Base-by-base conservation (phyloP, 108 stramenopile species). In the Pseudonitzschia delicatissima region DNA sequence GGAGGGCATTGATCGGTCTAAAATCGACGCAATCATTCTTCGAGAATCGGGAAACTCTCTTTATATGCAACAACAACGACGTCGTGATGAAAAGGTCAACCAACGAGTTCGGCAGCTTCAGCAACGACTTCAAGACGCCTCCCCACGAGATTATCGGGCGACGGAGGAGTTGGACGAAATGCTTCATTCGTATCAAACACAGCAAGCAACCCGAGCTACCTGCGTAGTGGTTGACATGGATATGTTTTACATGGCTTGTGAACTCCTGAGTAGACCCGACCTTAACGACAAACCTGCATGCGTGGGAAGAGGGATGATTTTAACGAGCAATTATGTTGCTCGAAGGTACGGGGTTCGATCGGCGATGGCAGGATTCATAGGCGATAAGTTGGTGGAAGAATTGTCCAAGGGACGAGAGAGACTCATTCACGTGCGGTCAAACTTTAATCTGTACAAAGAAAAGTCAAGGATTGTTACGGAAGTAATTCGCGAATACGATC, bases 361-460 rank as follows among this genome's bases (percentile, higher is more conserved):
- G n/a, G 98, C 97, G 17, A 98, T 99, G 98, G 96, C 97, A 0
- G 97, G 96, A 17, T 98, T 93, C 62, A 93, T 99, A 37, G 98
- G 89, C 3, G 80, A 89, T 64, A 84, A 85, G 59, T 69, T 96
- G 11, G 92, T 94, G 5, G 45, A 77, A 15, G 89, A 91, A 59
- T 49, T 94, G n/a, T 84, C 82, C 5, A 72, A 64, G 12, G 92
- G 89, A 0, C 79, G 70, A 21, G 80, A 88, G 50, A 47, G 62
- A 35, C 52, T 94, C 52, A 67, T 78, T 12, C 86, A 92, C 71
- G 81, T 98, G n/a, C 76, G 70, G 23, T 62, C 64, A 27, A 90
- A 94, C 64, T 95, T 90, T 73, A 71, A 77, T 12, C 77, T 95
- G 42, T 98, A 96, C 73, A 61, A 57, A 26, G 31, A 65, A 57